These are phyloP conservation scores for Cetradonia linearis DNA, from an alignment of 495 filamentous ascomycete species.

Conservation along the genomic window DNA sequence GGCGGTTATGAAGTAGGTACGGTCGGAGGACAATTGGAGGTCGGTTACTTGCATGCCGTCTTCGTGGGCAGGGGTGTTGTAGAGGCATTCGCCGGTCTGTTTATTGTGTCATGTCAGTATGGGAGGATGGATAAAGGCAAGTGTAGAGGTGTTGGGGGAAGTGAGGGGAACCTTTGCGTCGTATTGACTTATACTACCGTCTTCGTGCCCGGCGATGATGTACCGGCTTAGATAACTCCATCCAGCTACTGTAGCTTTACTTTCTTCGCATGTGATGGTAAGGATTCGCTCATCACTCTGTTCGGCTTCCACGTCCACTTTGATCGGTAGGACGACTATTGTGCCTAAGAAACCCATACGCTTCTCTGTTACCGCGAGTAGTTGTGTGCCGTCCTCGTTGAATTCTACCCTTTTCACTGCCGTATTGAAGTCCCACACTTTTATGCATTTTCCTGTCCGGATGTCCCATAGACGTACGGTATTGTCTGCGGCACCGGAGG, in stretches of 20 bases:
- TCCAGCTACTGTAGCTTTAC: slow-evolving; percentile 91
- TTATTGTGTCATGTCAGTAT: neutral
- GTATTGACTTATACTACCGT: slow-evolving; percentile 87
- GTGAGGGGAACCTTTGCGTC: slow-evolving; percentile 67
- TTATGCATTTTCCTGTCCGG: slow-evolving; percentile 81
- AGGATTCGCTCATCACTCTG: slow-evolving; percentile 73
- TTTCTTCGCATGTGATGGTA: slow-evolving; percentile 82
- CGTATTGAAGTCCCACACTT: slow-evolving; percentile 94
- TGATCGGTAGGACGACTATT: slow-evolving; percentile 83
- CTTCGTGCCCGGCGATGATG: slow-evolving; percentile 96
- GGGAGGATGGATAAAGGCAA: neutral
- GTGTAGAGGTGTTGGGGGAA: neutral
- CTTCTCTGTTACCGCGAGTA: slow-evolving; percentile 94
- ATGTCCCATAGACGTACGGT: slow-evolving; percentile 96
- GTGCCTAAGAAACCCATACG: slow-evolving; percentile 90
- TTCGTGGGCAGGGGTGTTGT: slow-evolving; percentile 74
- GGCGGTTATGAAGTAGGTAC: slow-evolving; percentile 94
- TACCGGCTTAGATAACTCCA: slow-evolving; percentile 88
- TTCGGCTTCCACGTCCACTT: slow-evolving; percentile 63
- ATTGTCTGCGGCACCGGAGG: slow-evolving; percentile 94
- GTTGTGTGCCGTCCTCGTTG: slow-evolving; percentile 75
- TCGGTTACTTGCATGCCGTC: slow-evolving; percentile 77
- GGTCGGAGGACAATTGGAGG: slow-evolving; percentile 85
- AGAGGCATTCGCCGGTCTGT: slow-evolving; percentile 69
- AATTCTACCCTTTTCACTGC: slow-evolving; percentile 96